phyloP scores from a whole-genome alignment of 2,329 filamentous ascomycete species.

The Ceratocystis destructans region DNA sequence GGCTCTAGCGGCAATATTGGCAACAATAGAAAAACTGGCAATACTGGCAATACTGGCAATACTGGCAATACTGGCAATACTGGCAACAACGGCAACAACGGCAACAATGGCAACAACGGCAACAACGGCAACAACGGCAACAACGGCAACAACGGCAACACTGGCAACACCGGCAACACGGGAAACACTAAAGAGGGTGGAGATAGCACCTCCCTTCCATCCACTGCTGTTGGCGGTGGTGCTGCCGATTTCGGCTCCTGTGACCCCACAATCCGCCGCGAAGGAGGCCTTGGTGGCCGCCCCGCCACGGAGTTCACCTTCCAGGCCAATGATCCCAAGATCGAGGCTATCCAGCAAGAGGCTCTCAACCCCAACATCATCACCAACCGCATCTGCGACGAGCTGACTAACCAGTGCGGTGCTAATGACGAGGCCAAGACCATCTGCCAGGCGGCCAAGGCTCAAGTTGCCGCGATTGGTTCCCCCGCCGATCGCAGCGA shows the following conservation, averaged over 20 bases:
- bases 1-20: slow-evolving; percentile 18
- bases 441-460: slow-evolving; percentile 39
- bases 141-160: background rate
- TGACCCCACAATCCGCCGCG: slow-evolving; percentile 45
- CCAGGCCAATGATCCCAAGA: slow-evolving; percentile 48
- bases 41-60: slow-evolving; percentile 19
- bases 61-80: too few species aligned
- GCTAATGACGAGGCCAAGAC: slow-evolving; percentile 46
- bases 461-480: slow-evolving; percentile 22
- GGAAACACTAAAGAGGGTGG: too few species aligned
- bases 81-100: too few species aligned
- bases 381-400: slow-evolving; percentile 57
- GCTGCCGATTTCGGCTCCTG: slow-evolving; percentile 40
- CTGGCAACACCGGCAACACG: slow-evolving; percentile 21
- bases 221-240: slow-evolving; percentile 11
- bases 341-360: slow-evolving; percentile 47
- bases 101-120: too few species aligned
- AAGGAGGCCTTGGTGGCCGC: slow-evolving; percentile 43
- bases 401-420: slow-evolving; percentile 51
- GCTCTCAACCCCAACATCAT: slow-evolving; percentile 61
- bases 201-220: too few species aligned
- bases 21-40: slow-evolving; percentile 9
- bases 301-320: slow-evolving; percentile 50
- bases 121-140: background rate
- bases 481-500: slow-evolving; percentile 18